These are phyloP conservation scores for Cardamine occulta DNA, from an alignment of 345 rosid genomes.

Conservation along the genomic window DNA sequence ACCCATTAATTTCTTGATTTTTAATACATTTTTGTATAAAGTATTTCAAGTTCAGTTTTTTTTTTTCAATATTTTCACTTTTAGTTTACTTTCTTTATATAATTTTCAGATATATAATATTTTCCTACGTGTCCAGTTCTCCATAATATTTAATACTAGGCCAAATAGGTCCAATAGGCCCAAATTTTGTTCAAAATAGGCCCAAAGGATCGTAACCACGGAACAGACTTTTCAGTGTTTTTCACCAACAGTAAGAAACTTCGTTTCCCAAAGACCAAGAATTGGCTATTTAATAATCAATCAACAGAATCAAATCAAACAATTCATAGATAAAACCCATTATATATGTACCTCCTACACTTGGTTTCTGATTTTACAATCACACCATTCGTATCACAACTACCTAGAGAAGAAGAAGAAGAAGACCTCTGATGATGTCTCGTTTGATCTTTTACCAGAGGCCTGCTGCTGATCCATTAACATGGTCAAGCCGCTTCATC, in stretches of 20 bases:
- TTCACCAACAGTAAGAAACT: not conserved
- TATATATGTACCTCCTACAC: conserved; percentile 13
- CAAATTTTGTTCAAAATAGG: not conserved
- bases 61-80: too few relatives aligned
- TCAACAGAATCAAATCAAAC: conserved; percentile 29
- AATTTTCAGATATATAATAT: too few relatives aligned
- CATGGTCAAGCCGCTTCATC: conserved; percentile 60
- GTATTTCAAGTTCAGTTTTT: too few relatives aligned
- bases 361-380: conserved; percentile 31
- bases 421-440: conserved; percentile 22
- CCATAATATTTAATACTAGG: too few relatives aligned
- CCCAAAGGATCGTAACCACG: not conserved
- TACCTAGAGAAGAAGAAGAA: conserved; percentile 27
- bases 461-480: conserved; percentile 35
- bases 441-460: conserved; percentile 32
- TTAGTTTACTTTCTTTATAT: too few relatives aligned
- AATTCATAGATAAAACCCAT: conserved; percentile 9
- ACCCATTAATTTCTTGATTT: too few relatives aligned
- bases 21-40: too few relatives aligned
- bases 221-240: not conserved
- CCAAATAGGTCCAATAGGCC: too few relatives aligned
- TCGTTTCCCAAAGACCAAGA: not conserved
- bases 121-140: too few relatives aligned
- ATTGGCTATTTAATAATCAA: not conserved
- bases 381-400: conserved; percentile 37